Conservation (phyloP, 2,329 filamentous ascomycete species). For the Trichophyton schoenleinii region DNA sequence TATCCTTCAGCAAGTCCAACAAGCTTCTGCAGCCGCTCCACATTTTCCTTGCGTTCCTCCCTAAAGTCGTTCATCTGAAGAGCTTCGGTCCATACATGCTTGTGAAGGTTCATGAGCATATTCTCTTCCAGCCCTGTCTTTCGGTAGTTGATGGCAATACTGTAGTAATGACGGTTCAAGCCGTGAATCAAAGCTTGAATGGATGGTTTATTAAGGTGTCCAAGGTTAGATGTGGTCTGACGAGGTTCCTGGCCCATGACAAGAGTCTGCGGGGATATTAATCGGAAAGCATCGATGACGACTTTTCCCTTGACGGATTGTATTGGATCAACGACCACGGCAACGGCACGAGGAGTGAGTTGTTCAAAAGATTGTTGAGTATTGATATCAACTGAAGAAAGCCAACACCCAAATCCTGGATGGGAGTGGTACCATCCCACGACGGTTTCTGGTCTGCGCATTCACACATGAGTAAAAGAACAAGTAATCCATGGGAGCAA, state of each 20-base stretch:
- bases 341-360: slow-evolving; percentile 88
- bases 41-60: slow-evolving; percentile 69
- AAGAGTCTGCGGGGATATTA: slow-evolving; percentile 94
- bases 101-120: slow-evolving; percentile 99
- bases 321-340: slow-evolving; percentile 95
- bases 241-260: slow-evolving; percentile 97
- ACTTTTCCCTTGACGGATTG: slow-evolving; percentile 99
- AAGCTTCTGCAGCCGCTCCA: slow-evolving; percentile 74
- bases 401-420: slow-evolving; percentile 97
- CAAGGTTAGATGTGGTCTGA: slow-evolving; percentile 94
- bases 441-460: slow-evolving; percentile 73
- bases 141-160: slow-evolving; percentile 93
- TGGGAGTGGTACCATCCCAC: slow-evolving; percentile 99
- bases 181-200: slow-evolving; percentile 98
- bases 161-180: slow-evolving; percentile 97
- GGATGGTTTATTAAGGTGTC: slow-evolving; percentile 98
- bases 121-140: slow-evolving; percentile 97
- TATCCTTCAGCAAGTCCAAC: slow-evolving; percentile 89
- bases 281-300: slow-evolving; percentile 95
- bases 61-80: slow-evolving; percentile 94
- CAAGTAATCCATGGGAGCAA: background rate
- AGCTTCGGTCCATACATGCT: slow-evolving; percentile 98
- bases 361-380: slow-evolving; percentile 99
- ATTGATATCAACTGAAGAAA: slow-evolving; percentile 98
- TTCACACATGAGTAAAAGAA: background rate